These are phyloP conservation scores for Orbilia quercus DNA, from an alignment of 2,329 filamentous ascomycete species.

Conservation along the genomic window DNA sequence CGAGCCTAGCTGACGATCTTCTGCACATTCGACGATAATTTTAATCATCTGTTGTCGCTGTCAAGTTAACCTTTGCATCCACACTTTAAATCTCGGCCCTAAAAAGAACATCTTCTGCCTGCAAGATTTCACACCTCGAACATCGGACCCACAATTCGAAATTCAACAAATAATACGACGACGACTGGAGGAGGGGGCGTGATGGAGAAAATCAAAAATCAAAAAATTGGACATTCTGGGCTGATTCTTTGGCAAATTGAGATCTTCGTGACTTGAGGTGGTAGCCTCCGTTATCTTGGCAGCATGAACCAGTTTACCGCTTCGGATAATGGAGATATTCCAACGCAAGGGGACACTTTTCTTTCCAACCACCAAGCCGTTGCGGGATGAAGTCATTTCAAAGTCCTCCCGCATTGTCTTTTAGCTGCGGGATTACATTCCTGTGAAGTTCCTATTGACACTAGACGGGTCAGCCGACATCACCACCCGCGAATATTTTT, in stretches of 20 bases:
- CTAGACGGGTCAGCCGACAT: constrained; percentile 36
- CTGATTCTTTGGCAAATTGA: constrained; percentile 48
- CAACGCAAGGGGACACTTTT: constrained; percentile 37
- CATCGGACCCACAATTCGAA: constrained; percentile 21
- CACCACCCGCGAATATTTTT: constrained; percentile 13
- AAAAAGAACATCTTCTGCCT: constrained; percentile 33
- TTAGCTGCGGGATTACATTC: constrained; percentile 19
- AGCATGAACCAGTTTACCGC: constrained; percentile 28
- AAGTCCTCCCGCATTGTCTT: constrained; percentile 7
- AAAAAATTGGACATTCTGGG: constrained; percentile 26
- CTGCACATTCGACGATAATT: constrained; percentile 36
- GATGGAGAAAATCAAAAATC: neutral
- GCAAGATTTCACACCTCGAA: constrained; percentile 34
- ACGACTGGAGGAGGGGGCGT: too few relatives aligned
- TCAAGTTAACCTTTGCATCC: constrained; percentile 50
- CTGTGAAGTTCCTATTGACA: constrained; percentile 19
- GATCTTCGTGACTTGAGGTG: constrained; percentile 42
- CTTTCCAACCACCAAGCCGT: constrained; percentile 14
- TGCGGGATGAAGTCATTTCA: constrained; percentile 47
- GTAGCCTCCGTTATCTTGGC: constrained; percentile 39
- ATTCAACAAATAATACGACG: constrained; percentile 16
- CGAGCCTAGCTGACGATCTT: constrained; percentile 38
- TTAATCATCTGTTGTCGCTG: constrained; percentile 47
- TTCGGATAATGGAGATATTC: constrained; percentile 28
- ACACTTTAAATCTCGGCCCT: constrained; percentile 49